Conservation (phyloP, 2,329 filamentous ascomycete genomes). For the Trichoderma koningiopsis region DNA sequence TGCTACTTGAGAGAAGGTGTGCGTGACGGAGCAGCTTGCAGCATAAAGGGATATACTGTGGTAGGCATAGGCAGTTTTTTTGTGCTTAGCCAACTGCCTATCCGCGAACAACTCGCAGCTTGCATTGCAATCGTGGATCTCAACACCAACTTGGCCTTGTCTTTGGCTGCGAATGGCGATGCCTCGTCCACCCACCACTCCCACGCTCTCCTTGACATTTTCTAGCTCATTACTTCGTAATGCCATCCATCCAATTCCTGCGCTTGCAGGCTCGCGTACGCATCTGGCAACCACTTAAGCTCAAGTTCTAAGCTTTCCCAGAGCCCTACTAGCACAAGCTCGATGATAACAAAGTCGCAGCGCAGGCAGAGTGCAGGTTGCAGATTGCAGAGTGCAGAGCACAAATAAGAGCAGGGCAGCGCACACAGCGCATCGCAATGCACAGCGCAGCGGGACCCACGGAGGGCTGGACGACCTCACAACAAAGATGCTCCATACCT, state of each 20-base stretch:
- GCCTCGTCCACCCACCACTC: conserved; percentile 1
- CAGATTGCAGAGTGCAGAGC: background rate
- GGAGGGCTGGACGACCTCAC: background rate
- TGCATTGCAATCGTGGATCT: conserved; percentile 4
- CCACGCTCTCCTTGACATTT: background rate
- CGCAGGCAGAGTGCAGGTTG: conserved; percentile 14
- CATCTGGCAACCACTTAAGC: background rate
- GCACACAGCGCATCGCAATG: conserved; percentile 8
- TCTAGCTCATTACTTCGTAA: background rate
- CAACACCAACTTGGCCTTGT: background rate
- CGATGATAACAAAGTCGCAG: conserved; percentile 20
- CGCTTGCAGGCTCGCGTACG: background rate
- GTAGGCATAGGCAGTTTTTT: background rate
- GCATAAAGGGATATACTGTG: background rate
- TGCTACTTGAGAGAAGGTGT: background rate
- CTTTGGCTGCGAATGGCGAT: background rate
- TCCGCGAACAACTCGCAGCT: conserved; percentile 2
- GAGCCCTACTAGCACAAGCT: background rate
- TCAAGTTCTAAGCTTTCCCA: background rate
- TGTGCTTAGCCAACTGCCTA: conserved; percentile 9
- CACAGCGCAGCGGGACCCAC: background rate
- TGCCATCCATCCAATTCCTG: background rate
- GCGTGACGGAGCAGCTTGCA: background rate
- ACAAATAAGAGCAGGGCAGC: background rate
- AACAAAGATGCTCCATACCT: conserved; percentile 4